phyloP scores from a whole-genome alignment of 2,329 filamentous ascomycete genomes.

The Ophiocordyceps sinensis region DNA sequence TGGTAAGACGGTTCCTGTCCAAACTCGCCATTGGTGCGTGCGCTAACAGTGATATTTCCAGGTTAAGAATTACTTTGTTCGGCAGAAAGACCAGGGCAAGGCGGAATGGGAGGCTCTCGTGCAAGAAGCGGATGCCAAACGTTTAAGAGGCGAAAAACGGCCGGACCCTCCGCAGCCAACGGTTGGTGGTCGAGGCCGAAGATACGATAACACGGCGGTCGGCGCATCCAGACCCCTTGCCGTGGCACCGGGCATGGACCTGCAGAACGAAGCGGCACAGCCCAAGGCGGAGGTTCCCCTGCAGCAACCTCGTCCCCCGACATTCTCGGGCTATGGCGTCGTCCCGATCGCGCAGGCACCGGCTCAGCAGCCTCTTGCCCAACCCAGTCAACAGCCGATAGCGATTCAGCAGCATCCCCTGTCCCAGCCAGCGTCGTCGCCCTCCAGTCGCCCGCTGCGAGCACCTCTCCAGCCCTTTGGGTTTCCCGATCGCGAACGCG shows the following conservation, averaged over 20 bases:
- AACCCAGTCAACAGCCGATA: conserved; percentile 13
- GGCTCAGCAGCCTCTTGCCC: conserved; percentile 9
- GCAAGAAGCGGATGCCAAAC: conserved; percentile 43
- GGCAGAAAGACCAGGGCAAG: conserved; percentile 45
- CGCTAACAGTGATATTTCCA: conserved; percentile 14
- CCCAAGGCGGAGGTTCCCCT: conserved; percentile 28
- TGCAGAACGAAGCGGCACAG: conserved; percentile 27
- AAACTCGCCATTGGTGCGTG: not conserved
- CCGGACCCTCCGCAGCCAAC: conserved; percentile 46
- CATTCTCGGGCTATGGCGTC: conserved; percentile 28
- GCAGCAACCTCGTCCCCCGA: conserved; percentile 19
- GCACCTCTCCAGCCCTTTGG: conserved; percentile 27
- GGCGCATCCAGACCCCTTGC: conserved; percentile 26
- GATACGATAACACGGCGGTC: conserved; percentile 28
- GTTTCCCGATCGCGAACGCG: conserved; percentile 29
- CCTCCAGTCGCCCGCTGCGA: conserved; percentile 25
- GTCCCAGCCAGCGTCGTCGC: conserved; percentile 27
- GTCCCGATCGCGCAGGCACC: conserved; percentile 31
- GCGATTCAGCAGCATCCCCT: conserved; percentile 18
- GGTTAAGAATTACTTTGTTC: conserved; percentile 56
- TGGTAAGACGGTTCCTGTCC: conserved; percentile 40
- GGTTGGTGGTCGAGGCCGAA: conserved; percentile 31
- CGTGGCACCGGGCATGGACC: conserved; percentile 29
- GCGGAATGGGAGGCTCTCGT: conserved; percentile 46
- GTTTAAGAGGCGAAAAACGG: conserved; percentile 39